phyloP scores from a whole-genome alignment of 768 basidiomycete species.

The Tulasnella sp. region DNA sequence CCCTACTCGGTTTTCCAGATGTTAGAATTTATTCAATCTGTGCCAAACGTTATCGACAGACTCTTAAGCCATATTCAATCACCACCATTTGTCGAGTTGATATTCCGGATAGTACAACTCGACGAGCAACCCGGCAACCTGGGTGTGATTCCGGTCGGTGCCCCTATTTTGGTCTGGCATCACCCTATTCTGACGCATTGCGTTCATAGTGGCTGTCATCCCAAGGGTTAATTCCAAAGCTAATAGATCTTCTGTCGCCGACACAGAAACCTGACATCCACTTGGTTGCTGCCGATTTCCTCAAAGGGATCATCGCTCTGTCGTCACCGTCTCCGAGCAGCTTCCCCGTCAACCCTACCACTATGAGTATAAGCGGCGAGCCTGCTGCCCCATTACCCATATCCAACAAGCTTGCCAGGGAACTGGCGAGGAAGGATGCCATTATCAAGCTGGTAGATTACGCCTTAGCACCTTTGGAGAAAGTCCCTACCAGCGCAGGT shows the following conservation, averaged over 20 bases:
- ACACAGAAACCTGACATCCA: conserved; percentile 70
- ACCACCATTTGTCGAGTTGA: conserved; percentile 84
- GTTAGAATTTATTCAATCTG: conserved; percentile 83
- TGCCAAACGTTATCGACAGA: conserved; percentile 75
- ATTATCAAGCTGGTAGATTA: conserved; percentile 68
- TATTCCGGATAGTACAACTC: conserved; percentile 84
- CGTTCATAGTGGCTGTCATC: conserved; percentile 75
- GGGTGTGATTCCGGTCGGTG: conserved; percentile 82
- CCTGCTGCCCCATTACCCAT: conserved; percentile 48
- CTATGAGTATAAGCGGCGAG: conserved; percentile 44
- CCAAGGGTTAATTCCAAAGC: conserved; percentile 72
- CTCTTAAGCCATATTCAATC: conserved; percentile 82
- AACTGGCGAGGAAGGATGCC: conserved; percentile 70
- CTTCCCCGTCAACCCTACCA: conserved; percentile 62
- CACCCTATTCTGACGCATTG: conserved; percentile 31
- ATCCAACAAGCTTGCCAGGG: conserved; percentile 83
- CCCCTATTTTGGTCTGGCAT: conserved; percentile 34
- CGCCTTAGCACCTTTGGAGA: conserved; percentile 65
- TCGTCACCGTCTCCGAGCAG: conserved; percentile 76
- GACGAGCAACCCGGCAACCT: conserved; percentile 77
- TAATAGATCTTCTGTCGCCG: conserved; percentile 81
- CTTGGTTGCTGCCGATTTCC: conserved; percentile 79
- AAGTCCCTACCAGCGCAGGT: neutral
- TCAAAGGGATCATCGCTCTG: conserved; percentile 93
- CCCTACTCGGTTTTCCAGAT: conserved; percentile 53